Percentiles rank a stretch among this genome's conserved stretches.
Evolutionary conservation across 176 grass and related monocot species (phyloP).

Genomic region (Aegilops umbellulata): DNA sequence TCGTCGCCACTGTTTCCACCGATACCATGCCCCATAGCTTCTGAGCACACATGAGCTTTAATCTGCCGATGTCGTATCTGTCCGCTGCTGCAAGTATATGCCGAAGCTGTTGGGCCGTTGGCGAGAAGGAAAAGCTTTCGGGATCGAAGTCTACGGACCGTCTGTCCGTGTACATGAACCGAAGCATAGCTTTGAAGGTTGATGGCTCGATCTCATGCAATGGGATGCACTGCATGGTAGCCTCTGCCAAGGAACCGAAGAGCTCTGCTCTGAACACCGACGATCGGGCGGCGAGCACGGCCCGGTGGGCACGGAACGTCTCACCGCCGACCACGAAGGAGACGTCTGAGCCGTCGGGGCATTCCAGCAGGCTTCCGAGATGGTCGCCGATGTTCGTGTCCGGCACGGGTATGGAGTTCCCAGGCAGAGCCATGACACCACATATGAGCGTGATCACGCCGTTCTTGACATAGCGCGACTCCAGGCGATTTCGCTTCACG

Average conservation of each 20-base stretch:
- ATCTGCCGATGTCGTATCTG: conserved; percentile 36
- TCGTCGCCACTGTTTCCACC: background rate
- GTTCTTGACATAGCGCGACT: background rate
- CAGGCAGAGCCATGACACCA: background rate
- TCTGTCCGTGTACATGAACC: conserved; percentile 12
- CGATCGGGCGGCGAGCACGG: background rate
- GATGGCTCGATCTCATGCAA: background rate
- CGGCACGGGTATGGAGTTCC: background rate
- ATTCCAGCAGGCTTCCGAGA: background rate
- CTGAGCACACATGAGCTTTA: conserved; percentile 43
- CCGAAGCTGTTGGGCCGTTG: background rate
- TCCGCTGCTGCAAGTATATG: conserved; percentile 31
- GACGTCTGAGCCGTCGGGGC: conserved; percentile 26
- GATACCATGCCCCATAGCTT: conserved; percentile 24
- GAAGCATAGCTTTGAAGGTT: background rate
- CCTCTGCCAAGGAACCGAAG: background rate
- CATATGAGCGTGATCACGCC: background rate
- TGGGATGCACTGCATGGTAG: background rate
- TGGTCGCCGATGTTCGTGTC: background rate
- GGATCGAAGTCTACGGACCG: background rate
- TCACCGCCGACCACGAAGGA: background rate
- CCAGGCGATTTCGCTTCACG: background rate
- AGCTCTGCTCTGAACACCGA: background rate
- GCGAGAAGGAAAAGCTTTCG: background rate
- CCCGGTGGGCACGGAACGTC: background rate